These are phyloP conservation scores for Detonula confervacea DNA, from an alignment of 352 stramenopile genomes.

Conservation along the genomic window DNA sequence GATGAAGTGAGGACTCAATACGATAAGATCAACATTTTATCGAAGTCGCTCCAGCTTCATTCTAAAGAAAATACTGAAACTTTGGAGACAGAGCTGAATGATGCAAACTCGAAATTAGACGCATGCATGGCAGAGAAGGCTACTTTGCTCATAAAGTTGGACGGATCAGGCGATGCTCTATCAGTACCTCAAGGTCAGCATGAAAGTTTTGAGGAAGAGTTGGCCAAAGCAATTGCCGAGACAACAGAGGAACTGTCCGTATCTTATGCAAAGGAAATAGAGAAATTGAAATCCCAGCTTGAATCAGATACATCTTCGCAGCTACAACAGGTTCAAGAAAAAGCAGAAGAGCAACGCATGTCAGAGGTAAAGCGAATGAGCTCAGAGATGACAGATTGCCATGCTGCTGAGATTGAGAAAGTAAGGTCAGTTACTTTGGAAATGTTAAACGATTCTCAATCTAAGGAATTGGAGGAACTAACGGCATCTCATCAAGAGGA, in stretches of 20 bases:
- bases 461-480: slow-evolving; percentile 19
- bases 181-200: too few species aligned
- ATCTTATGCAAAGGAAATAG: slow-evolving; percentile 45
- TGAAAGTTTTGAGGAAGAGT: too few species aligned
- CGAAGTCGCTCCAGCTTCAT: background rate
- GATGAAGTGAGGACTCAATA: background rate
- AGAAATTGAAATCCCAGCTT: slow-evolving; percentile 26
- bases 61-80: background rate
- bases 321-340: slow-evolving; percentile 14
- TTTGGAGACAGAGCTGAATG: background rate
- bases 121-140: background rate
- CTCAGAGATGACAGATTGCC: background rate
- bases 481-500: slow-evolving; percentile 26
- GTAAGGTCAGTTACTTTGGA: slow-evolving; percentile 3
- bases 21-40: background rate
- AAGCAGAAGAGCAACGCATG: slow-evolving; percentile 14
- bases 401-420: slow-evolving; percentile 14
- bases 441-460: slow-evolving; percentile 5
- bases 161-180: too few species aligned
- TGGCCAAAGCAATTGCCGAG: slow-evolving; percentile 32
- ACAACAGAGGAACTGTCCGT: slow-evolving; percentile 18
- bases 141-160: too few species aligned
- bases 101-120: background rate
- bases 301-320: slow-evolving; percentile 3
- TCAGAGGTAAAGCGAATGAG: background rate